phyloP scores from a whole-genome alignment of 208 protist species.

The Trypanosomatidae sp. region DNA sequence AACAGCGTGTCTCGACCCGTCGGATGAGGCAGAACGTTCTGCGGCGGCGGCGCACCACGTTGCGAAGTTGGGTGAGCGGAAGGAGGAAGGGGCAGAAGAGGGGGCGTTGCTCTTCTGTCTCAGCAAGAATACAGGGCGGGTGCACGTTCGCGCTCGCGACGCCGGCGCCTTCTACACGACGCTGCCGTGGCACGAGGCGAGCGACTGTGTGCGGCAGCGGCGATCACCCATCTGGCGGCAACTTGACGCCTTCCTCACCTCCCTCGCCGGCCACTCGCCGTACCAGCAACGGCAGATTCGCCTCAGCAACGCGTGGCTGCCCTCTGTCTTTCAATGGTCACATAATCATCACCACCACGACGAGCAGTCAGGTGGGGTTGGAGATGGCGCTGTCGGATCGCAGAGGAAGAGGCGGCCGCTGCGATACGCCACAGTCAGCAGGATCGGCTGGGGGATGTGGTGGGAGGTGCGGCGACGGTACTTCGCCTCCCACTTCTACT shows the following conservation, averaged over 20 bases:
- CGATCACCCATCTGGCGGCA: constrained; percentile 47
- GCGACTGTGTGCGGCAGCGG: constrained; percentile 33
- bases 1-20: constrained; percentile 27
- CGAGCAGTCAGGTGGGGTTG: too few relatives aligned
- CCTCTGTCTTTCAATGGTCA: constrained; percentile 21
- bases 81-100: too few relatives aligned
- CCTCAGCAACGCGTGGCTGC: constrained; percentile 27
- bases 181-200: constrained; percentile 47
- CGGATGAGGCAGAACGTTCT: too few relatives aligned
- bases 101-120: constrained; percentile 40
- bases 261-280: constrained; percentile 28
- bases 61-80: too few relatives aligned
- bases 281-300: constrained; percentile 36
- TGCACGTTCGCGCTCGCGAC: constrained; percentile 46
- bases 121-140: constrained; percentile 65
- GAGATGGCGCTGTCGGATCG: too few relatives aligned
- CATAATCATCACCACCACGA: background rate
- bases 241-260: constrained; percentile 46
- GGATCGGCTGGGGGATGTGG: constrained; percentile 62
- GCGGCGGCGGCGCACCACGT: too few relatives aligned
- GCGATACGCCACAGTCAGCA: too few relatives aligned
- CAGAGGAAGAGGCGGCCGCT: too few relatives aligned
- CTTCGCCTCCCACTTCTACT: constrained; percentile 37
- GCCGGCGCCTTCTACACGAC: constrained; percentile 27
- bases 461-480: constrained; percentile 38